A percentile compares a stretch with the other conserved stretches of the same genome.
These are phyloP conservation scores for Thermomucor indicae-seudaticae DNA, from an alignment of 371 early-diverging fungal species.

Conservation along the genomic window DNA sequence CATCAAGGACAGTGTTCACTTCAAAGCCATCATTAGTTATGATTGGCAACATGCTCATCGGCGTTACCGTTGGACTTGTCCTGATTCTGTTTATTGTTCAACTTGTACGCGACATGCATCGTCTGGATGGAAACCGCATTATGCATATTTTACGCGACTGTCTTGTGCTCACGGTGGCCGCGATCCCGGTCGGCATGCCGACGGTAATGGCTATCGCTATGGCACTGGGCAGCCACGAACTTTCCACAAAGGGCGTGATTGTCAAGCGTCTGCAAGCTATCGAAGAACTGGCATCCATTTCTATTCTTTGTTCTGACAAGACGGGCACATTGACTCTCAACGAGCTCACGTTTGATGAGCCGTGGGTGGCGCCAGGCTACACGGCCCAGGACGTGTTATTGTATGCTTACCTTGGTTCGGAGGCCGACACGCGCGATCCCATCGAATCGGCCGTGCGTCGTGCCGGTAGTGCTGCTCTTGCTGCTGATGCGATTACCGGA, in stretches of 20 bases:
- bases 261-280: conserved; percentile 92
- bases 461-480: conserved; percentile 87
- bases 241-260: conserved; percentile 90
- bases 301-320: conserved; percentile 93
- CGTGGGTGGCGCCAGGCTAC: conserved; percentile 72
- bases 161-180: conserved; percentile 83
- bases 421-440: conserved; percentile 90
- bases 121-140: conserved; percentile 27
- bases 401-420: conserved; percentile 83
- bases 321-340: conserved; percentile 95
- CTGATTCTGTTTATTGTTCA: conserved; percentile 74
- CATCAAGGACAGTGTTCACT: conserved; percentile 79
- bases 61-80: conserved; percentile 71
- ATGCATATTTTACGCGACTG: conserved; percentile 58
- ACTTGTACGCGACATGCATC: conserved; percentile 24
- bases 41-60: conserved; percentile 81
- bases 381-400: conserved; percentile 82
- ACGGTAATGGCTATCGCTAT: conserved; percentile 95
- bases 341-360: conserved; percentile 86
- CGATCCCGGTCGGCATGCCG: conserved; percentile 94
- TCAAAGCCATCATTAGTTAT: conserved; percentile 82
- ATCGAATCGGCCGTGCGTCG: conserved; percentile 88
- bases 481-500: conserved; percentile 78
- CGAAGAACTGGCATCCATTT: conserved; percentile 92
- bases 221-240: conserved; percentile 89